Percentiles rank a stretch among this genome's conserved stretches.
Conservation (phyloP, 2,329 filamentous ascomycete genomes). For the Aspergillus sp. region DNA sequence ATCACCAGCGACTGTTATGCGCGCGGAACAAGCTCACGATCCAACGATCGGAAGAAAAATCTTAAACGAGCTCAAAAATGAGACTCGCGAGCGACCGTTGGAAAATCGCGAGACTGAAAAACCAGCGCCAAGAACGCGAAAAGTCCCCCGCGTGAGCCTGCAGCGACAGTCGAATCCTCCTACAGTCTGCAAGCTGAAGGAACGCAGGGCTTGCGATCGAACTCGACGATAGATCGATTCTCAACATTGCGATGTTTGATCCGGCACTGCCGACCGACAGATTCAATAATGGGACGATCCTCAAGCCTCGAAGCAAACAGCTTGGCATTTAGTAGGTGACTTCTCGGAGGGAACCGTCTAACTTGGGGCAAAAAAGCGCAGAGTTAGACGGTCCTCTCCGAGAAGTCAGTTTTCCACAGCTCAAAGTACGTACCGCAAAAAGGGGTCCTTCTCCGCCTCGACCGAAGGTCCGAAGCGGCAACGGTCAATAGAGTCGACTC, state of each 20-base stretch:
- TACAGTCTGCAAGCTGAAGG: neutral
- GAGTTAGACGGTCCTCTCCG: too few relatives aligned
- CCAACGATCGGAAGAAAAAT: neutral
- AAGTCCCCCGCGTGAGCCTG: neutral
- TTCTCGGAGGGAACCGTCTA: too few relatives aligned
- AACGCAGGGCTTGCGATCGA: neutral
- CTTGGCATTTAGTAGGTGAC: neutral
- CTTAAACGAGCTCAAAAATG: neutral
- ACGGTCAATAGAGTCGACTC: neutral
- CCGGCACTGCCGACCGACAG: neutral
- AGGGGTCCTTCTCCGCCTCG: too few relatives aligned
- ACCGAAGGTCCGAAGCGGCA: too few relatives aligned
- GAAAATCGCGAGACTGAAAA: neutral
- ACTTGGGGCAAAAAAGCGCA: too few relatives aligned
- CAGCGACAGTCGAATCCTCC: neutral
- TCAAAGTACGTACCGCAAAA: too few relatives aligned
- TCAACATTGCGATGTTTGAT: neutral
- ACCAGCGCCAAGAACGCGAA: neutral
- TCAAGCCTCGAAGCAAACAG: neutral
- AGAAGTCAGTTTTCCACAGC: too few relatives aligned
- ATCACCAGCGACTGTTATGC: neutral
- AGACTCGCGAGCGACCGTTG: neutral
- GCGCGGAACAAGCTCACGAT: neutral
- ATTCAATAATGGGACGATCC: neutral
- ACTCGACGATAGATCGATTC: neutral